A percentile compares a stretch with the other conserved stretches of the same genome.
These are phyloP conservation scores for Lyophyllum semitale DNA, from an alignment of 768 basidiomycete species.

Conservation along the genomic window DNA sequence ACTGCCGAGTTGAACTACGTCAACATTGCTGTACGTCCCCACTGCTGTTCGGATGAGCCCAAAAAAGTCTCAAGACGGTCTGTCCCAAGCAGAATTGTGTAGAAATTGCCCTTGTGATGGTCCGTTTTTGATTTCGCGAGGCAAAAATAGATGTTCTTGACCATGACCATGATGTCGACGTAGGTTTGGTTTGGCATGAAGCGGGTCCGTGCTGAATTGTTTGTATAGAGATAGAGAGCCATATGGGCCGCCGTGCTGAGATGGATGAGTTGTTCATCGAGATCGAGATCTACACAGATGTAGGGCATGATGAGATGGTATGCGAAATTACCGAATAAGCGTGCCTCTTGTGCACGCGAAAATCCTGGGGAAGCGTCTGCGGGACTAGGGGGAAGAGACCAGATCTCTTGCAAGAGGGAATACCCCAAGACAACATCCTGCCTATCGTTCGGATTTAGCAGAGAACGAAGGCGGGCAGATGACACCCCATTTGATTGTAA, in stretches of 20 bases:
- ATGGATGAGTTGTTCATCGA: constrained; percentile 33
- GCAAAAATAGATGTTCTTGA: constrained; percentile 40
- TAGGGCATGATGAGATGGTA: constrained; percentile 30
- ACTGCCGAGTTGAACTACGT: constrained; percentile 24
- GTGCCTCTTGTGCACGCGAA: constrained; percentile 16
- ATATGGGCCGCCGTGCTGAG: constrained; percentile 35
- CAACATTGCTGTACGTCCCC: constrained; percentile 32
- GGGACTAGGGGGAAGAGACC: constrained; percentile 20
- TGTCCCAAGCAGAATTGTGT: constrained; percentile 37
- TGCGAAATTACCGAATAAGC: constrained; percentile 19
- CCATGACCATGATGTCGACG: constrained; percentile 34
- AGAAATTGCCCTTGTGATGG: constrained; percentile 31
- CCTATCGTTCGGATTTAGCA: constrained; percentile 30
- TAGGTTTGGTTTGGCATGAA: constrained; percentile 19
- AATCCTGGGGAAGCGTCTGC: constrained; percentile 16
- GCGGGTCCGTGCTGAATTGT: neutral
- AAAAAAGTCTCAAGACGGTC: constrained; percentile 36
- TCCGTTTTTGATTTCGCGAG: constrained; percentile 38
- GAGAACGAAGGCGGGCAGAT: constrained; percentile 6
- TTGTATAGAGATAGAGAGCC: constrained; percentile 4
- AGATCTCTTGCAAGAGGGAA: constrained; percentile 24
- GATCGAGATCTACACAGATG: constrained; percentile 25
- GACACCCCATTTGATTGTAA: constrained; percentile 12
- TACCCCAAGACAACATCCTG: constrained; percentile 32
- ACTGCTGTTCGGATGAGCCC: constrained; percentile 35